Base-by-base conservation (phyloP, 1,284 basidiomycete species). In the Laetiporus sulphureus region DNA sequence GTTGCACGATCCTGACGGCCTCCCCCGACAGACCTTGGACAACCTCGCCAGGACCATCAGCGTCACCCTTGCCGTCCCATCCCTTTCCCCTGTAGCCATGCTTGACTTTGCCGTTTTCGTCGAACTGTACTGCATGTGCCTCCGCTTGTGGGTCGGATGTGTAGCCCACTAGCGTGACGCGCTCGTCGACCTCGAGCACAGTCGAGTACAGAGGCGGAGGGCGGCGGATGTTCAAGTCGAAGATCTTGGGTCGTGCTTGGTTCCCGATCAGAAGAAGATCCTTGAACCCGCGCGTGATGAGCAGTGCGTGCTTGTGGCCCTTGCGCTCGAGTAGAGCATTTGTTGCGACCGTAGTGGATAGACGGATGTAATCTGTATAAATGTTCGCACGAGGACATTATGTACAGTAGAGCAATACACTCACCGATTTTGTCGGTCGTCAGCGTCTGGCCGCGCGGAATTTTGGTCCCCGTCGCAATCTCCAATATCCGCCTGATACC, bases 261-360 rank as follows among this genome's bases (percentile, higher is more conserved):
- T 96, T 97, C 10, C 90, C 90, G 47, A 95, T 96, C 40, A 86
- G 73, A 3, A 97, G 74, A 13, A 97, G 75, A 62, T 97, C 94
- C 55, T 81, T 83, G 72, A 96, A 97, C 0, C 91, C 94, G 51
- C 83, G 82, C 0, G 94, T 97, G 57, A 94, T 96, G 15, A 98
- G 66, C 18, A 99, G 70, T 0, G 92, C 95, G 47, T 96, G 91
- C 50, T 83, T 81, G 55, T 91, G 83, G 1, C 95, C 95, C 60
- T 93, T 94, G 29, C 95, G 81, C 60, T 98, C 95, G 4, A 99
- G 74, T 0, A 99, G 73, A 0, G 95, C 94, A 54, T 98, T 99
- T 13, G 95, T 99, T 0, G 91, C 95, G 2, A 98, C 92, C 0
- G 95, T 99, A 0, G 95, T 98, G 0, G 89, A 92, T 3, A 97